Base-by-base conservation (phyloP, 805 yeast species). In the Hanseniaspora lindneri region DNA sequence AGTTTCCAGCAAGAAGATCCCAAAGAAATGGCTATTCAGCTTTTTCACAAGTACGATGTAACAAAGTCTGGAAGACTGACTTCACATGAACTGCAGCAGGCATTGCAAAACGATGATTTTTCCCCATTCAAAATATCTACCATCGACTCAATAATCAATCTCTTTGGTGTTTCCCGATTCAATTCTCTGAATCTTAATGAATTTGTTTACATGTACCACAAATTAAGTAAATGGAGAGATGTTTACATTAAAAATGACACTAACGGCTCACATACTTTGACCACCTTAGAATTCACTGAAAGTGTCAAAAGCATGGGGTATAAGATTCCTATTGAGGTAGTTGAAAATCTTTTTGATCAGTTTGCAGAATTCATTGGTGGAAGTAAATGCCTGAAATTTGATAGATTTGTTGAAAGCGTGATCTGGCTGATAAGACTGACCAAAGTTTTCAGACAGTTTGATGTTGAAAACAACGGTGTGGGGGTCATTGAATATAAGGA, bases 341-440 rank as follows among this genome's bases (percentile, higher is more conserved):
- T 61, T 41, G 66, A 63, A 41, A 61, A 60, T 29, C 49, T 63
- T n/a, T 64, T 64, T 49, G 67, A 63, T 40, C 64, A 60, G 34
- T 62, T 59, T 54, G 58, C 65, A 1, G 66, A 62, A 37, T 61
- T 59, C 32, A 53, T 58, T 20, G 59, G 60, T 35, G 57, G 58
- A 19, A 54, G 54, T 27, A 63, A 62, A 46, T 69, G 65, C 51
- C 60, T 85, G 63, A 77, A 82, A 51, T 85, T 85, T 61, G 95
- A 85, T 60, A 72, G 77, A 61, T 85, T 85, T 63, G 86, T 85
- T 23, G 94, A 85, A 60, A 72, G 83, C 47, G 70, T 85, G 54
- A 82, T 84, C 16, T 81, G 84, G 72, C 68, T 85, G 54, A 72
- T 84, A 59, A 75, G 84, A 53, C 72, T 83, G 54, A 83, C 94